These are phyloP conservation scores for Aspergillus wentii DNA, from an alignment of 495 filamentous ascomycete genomes.

Conservation along the genomic window DNA sequence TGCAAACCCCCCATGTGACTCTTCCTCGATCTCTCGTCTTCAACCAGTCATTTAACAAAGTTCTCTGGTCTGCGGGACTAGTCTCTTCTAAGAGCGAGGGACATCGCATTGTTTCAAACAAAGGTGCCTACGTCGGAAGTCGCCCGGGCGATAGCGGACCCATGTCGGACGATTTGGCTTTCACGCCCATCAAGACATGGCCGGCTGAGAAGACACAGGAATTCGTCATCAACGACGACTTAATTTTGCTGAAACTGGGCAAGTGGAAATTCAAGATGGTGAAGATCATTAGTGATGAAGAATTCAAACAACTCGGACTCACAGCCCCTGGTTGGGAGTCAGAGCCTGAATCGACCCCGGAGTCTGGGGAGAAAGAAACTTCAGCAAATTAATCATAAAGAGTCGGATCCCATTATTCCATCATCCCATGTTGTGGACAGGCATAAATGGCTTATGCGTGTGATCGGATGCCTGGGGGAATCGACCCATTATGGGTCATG, in stretches of 20 bases:
- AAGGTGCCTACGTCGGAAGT: conserved; percentile 63
- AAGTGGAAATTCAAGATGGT: conserved; percentile 79
- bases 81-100: conserved; percentile 60
- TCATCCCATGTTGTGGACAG: no score
- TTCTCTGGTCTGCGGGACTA: conserved; percentile 66
- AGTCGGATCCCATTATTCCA: no score
- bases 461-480: no score
- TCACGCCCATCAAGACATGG: conserved; percentile 58
- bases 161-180: conserved; percentile 58
- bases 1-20: conserved; percentile 47
- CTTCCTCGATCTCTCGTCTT: conserved; percentile 63
- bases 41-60: conserved; percentile 54
- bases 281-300: conserved; percentile 65
- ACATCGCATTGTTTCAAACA: conserved; percentile 53
- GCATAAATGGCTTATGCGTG: conserved; percentile 18
- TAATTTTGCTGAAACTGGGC: conserved; percentile 67
- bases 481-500: no score
- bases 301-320: conserved; percentile 46
- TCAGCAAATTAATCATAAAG: no score
- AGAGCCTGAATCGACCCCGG: conserved; percentile 4
- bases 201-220: conserved; percentile 49
- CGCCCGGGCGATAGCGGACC: conserved; percentile 44
- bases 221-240: conserved; percentile 57
- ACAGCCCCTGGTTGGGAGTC: conserved; percentile 40
- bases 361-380: conserved; percentile 3